These are phyloP conservation scores for Fusarium sp. DNA, from an alignment of 2,329 filamentous ascomycete species.

Conservation along the genomic window DNA sequence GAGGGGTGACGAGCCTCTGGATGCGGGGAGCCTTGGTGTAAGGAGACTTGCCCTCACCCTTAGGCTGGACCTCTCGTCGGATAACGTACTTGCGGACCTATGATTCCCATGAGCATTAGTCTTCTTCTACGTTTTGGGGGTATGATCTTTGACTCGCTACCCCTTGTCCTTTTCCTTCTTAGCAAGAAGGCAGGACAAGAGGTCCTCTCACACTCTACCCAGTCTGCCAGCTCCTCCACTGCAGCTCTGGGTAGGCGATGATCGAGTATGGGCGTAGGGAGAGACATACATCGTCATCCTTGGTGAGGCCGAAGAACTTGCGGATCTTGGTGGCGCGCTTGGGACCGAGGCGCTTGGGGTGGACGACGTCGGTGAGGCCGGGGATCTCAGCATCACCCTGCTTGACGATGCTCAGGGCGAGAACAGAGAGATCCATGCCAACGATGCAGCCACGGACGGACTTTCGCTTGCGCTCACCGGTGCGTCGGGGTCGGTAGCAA, in stretches of 20 bases:
- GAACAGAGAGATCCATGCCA: conserved; percentile 92
- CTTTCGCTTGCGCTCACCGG: conserved; percentile 99
- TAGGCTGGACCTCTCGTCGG: conserved; percentile 95
- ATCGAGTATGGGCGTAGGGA: conserved; percentile 65
- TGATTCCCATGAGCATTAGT: conserved; percentile 54
- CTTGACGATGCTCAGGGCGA: conserved; percentile 96
- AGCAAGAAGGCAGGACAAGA: conserved; percentile 26
- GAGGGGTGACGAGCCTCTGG: conserved; percentile 98
- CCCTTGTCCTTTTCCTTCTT: conserved; percentile 22
- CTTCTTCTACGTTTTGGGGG: conserved; percentile 39
- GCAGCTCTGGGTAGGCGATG: conserved; percentile 76
- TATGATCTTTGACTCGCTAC: conserved; percentile 39
- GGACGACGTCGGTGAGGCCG: conserved; percentile 95
- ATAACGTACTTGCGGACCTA: conserved; percentile 99
- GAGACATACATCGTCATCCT: conserved; percentile 99
- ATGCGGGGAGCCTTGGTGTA: conserved; percentile 99
- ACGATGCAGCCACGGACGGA: conserved; percentile 99
- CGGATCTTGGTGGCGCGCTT: conserved; percentile 99
- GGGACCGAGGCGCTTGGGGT: conserved; percentile 99
- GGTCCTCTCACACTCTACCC: conserved; percentile 70
- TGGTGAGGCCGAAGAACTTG: conserved; percentile 99
- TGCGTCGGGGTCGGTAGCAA: conserved; percentile 98
- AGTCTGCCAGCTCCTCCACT: conserved; percentile 56
- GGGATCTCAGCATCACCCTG: conserved; percentile 95
- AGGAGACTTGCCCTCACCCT: conserved; percentile 95